Base-by-base conservation (phyloP, 768 basidiomycete genomes). In the Cystoderma amianthinum region DNA sequence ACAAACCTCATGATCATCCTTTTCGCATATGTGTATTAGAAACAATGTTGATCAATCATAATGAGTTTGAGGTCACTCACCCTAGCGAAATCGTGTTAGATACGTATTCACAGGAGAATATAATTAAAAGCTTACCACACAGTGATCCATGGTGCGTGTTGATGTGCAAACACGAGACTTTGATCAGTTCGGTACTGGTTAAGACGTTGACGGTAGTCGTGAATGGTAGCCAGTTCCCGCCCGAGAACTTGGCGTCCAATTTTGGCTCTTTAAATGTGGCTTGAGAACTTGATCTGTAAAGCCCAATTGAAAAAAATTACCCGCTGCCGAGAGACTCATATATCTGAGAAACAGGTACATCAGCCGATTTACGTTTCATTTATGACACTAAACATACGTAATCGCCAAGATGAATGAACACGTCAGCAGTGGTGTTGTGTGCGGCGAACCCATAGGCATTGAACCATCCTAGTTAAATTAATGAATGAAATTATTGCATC, bases 361-460 rank as follows among this genome's bases (percentile, higher is more conserved):
- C 9, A 38, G n/a, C n/a, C n/a, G 18, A 38, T 18, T 9, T 16
- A n/a, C 34, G 34, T n/a, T 9, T 23, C 16, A 5, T 20, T 23
- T 38, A 38, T 16, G 11, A 10, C 17, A 6, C n/a, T 10, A 11
- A 19, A 57, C 67, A n/a, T 46, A 75, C 73, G 48, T 78, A 81
- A 56, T 79, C 77, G 5, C 78, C 78, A 15, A 80, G 63, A 48
- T 80, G 78, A 7, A 80, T 54, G 43, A 74, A 78, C 24, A 76
- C 56, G 44, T 79, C 74, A 1, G 74, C 66, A 10, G 63, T 62
- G 10, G 71, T 71, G 44, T 74, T 74, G 44, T 68, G 70, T 12
- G 74, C 70, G 4, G 74, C 76, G 38, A 69, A 64, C 3, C 72
- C 74, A 49, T 80, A 81, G 7, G 77, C 77, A 55, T 78, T 79